phyloP scores from a whole-genome alignment of 495 filamentous ascomycete genomes.

The Penicillium paradoxum region DNA sequence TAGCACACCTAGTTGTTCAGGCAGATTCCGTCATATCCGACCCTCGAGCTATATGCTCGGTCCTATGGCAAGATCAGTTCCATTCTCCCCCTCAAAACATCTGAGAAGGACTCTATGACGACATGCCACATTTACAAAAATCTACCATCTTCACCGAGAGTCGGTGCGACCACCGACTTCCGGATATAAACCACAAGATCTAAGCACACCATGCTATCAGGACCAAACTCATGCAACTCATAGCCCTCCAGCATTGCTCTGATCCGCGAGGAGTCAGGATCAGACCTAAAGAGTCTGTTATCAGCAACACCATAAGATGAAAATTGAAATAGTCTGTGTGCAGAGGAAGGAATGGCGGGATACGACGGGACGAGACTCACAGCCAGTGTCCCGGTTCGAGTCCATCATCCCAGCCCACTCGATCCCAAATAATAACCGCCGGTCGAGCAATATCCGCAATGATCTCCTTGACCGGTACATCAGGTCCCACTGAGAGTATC shows the following conservation, averaged over 20 bases:
- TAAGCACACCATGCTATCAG: constrained; percentile 3
- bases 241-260: constrained; percentile 15
- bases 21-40: too few relatives aligned
- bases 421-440: constrained; percentile 29
- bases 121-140: background rate
- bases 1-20: too few relatives aligned
- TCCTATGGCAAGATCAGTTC: too few relatives aligned
- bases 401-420: background rate
- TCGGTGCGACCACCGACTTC: background rate
- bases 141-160: background rate
- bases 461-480: constrained; percentile 31
- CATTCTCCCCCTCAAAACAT: too few relatives aligned
- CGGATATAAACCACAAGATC: constrained; percentile 13
- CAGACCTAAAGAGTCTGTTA: constrained; percentile 1
- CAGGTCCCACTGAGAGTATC: constrained; percentile 23
- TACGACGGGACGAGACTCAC: background rate
- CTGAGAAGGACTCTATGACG: too few relatives aligned
- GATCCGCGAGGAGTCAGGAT: constrained; percentile 11
- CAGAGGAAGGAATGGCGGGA: background rate
- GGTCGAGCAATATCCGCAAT: constrained; percentile 30
- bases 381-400: constrained; percentile 2
- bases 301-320: background rate
- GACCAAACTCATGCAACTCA: constrained; percentile 11
- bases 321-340: background rate
- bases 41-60: too few relatives aligned